Base-by-base conservation (phyloP, 768 basidiomycete genomes). In the Saitozyma sp. region DNA sequence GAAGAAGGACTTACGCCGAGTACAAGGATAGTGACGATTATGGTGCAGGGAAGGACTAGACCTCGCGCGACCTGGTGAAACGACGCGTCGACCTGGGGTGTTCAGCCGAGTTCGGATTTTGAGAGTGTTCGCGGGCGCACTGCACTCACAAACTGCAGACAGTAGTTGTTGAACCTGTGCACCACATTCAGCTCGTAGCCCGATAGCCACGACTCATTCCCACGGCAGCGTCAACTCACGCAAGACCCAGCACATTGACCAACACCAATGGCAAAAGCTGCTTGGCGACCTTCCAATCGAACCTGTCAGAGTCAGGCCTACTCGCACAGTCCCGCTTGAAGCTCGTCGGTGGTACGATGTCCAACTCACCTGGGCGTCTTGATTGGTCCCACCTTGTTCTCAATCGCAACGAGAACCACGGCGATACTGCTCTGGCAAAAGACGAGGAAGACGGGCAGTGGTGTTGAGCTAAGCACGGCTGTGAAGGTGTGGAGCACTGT, bases 31-130 rank as follows among this genome's bases (percentile, higher is more conserved):
- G 94, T 93, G n/a, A 91, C 88, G 72, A 83, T 82, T 70, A 96
- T 92, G 16, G 95, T 98, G 83, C 92, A 89, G 0, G 95, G 94
- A 20, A 98, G 86, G 38, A 98, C 86, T 63, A 98, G 84, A 9
- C 94, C 94, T 14, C 94, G 88, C 0, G 94, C 94, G 65, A 98
- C 89, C 82, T 95, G 93, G 65, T 74, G 71, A 14, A 63, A 58
- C 7, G 54, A 61, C 9, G 73, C 73, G 55, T 75, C 73, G 58
- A 74, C 64, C 56, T 57, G 16, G 7, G 11, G 29, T 39, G 11
- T 9, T 9, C 5, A 42, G 3, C 11, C 3, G 8, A 50, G 10
- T 13, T 59, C 58, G 6, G 3, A 19, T 3, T n/a, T n/a, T n/a
- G 29, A 2, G 29, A 29, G 5, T 29, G 29, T 29, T 2, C 29